phyloP scores from a whole-genome alignment of 2,329 filamentous ascomycete species.

The Claviceps fusiformis region DNA sequence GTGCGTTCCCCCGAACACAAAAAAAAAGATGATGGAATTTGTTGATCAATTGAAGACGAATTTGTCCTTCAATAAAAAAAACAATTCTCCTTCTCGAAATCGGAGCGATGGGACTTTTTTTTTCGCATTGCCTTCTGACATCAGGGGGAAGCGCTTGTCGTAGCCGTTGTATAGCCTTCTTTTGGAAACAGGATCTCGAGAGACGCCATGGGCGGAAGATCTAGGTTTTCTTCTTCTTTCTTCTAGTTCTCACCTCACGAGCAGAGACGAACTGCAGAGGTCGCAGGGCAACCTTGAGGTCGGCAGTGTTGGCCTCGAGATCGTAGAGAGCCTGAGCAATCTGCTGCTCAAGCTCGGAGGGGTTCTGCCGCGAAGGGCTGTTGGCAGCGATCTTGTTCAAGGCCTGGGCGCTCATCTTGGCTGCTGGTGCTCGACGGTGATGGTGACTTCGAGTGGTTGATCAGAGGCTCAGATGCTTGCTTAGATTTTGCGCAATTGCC shows the following conservation, averaged over 20 bases:
- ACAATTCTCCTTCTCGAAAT: conserved; percentile 7
- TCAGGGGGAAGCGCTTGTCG: conserved; percentile 9
- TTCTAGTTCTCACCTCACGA: conserved; percentile 78
- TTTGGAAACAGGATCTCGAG: conserved; percentile 32
- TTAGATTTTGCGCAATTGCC: conserved; percentile 17
- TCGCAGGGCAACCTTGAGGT: conserved; percentile 90
- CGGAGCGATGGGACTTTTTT: background rate
- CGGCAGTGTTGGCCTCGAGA: conserved; percentile 97
- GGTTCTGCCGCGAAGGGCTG: conserved; percentile 91
- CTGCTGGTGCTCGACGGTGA: conserved; percentile 24
- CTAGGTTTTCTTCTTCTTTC: conserved; percentile 11
- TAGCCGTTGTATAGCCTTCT: conserved; percentile 21
- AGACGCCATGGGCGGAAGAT: conserved; percentile 4
- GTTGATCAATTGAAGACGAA: background rate
- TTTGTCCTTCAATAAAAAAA: background rate
- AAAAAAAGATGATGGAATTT: conserved; percentile 8
- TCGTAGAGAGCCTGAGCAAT: conserved; percentile 97
- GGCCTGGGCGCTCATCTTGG: conserved; percentile 53
- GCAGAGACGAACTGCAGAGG: conserved; percentile 98
- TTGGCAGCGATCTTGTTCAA: conserved; percentile 98
- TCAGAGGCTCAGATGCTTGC: conserved; percentile 4
- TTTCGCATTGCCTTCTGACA: background rate
- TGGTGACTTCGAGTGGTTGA: conserved; percentile 15
- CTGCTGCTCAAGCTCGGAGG: conserved; percentile 92
- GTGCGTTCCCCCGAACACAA: conserved; percentile 11